phyloP scores from a whole-genome alignment of 169 alveolate species.

The Plasmodium vinckei region DNA sequence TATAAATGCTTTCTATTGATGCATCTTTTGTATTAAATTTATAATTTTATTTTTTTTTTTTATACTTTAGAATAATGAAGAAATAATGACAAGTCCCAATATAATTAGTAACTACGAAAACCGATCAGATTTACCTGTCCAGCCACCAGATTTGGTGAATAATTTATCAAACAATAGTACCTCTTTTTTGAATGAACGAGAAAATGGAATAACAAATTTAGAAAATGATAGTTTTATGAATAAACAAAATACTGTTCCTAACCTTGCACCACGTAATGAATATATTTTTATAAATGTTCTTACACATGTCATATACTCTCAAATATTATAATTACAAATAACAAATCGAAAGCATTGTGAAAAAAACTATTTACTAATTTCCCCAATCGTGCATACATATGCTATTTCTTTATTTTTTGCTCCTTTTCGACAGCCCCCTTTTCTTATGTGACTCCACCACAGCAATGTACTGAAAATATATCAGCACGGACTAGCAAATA shows the following conservation, averaged over 20 bases:
- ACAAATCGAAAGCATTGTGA: neutral
- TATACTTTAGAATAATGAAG: conserved; percentile 30
- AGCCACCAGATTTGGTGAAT: conserved; percentile 1
- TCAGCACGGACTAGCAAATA: conserved; percentile 19
- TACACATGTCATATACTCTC: neutral
- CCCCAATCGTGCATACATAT: neutral
- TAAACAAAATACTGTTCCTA: conserved; percentile 2
- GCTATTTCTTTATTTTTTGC: neutral
- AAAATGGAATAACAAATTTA: neutral
- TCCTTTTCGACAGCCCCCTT: conserved; percentile 16
- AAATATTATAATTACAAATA: too few relatives aligned
- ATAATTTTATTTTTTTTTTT: neutral
- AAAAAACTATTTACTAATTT: neutral
- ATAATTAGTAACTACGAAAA: conserved; percentile 17
- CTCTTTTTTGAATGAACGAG: neutral
- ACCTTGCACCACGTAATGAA: conserved; percentile 32
- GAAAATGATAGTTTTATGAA: conserved; percentile 2
- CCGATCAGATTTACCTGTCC: neutral
- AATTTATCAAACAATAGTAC: neutral
- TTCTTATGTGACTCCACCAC: conserved; percentile 25
- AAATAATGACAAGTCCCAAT: conserved; percentile 1
- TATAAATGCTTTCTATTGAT: too few relatives aligned
- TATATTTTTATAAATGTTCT: neutral
- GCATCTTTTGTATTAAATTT: neutral
- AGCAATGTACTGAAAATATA: conserved; percentile 18